Evolutionary conservation across 2,329 filamentous ascomycete species (phyloP), one percentile per base, ranked within the genome.

Genomic region (Phaeosphaeriaceae sp.): DNA sequence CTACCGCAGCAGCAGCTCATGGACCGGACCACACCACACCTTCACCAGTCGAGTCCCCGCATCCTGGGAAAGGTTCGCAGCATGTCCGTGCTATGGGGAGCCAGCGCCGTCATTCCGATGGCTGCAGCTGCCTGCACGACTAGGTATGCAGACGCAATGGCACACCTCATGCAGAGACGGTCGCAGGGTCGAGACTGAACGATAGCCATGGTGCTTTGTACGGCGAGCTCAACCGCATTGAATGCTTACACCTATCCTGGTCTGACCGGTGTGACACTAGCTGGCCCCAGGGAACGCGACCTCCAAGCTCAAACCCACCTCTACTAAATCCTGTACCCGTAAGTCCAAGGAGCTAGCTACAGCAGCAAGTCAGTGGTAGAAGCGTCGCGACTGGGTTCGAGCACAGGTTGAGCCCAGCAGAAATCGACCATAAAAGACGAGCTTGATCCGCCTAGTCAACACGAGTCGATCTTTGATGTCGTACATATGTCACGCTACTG

Each of bases 401-500:
- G 15, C 36, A 40, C 4, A 40, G 36, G 17, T n/a, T n/a, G 5
- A 40, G 4, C 4, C 15, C 15, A 17, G 15, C 17, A 15, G 31
- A n/a, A n/a, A 2, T 17, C 15, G 17, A 40, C 15, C 21, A 27
- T 45, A 57, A 54, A 54, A 49, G 47, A 65, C 50, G 53, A 52
- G 47, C 48, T 53, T 47, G 57, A 62, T 63, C 36, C 56, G 47
- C 53, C 60, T 51, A 54, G 51, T 48, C 50, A 47, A 53, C 44
- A 44, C 48, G 48, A 57, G 58, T 48, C 53, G 61, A 68, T 65
- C 66, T 58, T 53, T 64, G 64, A 71, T 70, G 66, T 69, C 62
- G 67, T 69, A 62, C 68, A 71, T 70, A 62, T 44, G 50, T 41
- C 53, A 67, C 57, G 61, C 61, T 64, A 63, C 45, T 49, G 54